Conservation (phyloP, 176 grass and related monocot genomes). For the Bothriochloa decipiens region DNA sequence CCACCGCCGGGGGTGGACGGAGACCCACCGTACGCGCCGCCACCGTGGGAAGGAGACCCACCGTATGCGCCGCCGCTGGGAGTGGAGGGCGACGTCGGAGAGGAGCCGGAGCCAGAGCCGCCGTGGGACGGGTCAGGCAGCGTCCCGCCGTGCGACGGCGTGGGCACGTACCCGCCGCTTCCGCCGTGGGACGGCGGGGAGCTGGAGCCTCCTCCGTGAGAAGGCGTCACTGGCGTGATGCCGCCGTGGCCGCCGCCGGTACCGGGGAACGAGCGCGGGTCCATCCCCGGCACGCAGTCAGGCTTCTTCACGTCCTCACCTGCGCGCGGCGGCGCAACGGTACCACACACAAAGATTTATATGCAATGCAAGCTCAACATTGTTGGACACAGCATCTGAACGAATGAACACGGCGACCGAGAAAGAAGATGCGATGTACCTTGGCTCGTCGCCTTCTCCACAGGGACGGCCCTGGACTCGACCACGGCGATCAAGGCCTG, state of each 20-base stretch:
- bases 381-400: no score
- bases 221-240: slow-evolving; percentile 42
- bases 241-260: slow-evolving; percentile 5
- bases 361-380: no score
- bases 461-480: slow-evolving; percentile 19
- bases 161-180: neutral
- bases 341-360: no score
- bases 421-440: neutral
- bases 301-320: slow-evolving; percentile 47
- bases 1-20: neutral
- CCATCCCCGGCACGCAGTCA: slow-evolving; percentile 55
- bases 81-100: slow-evolving; percentile 14
- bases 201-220: slow-evolving; percentile 22
- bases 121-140: slow-evolving; percentile 17
- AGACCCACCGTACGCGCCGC: neutral
- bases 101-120: neutral
- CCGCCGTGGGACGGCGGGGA: slow-evolving; percentile 17
- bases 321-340: no score
- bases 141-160: slow-evolving; percentile 2
- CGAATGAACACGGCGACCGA: neutral
- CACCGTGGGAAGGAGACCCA: neutral
- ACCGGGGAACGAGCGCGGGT: slow-evolving; percentile 28
- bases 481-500: slow-evolving; percentile 27
- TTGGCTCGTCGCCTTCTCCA: slow-evolving; percentile 37
- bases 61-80: slow-evolving; percentile 1